Conservation (phyloP, 129 eudicot species). For the Daucus carota region DNA sequence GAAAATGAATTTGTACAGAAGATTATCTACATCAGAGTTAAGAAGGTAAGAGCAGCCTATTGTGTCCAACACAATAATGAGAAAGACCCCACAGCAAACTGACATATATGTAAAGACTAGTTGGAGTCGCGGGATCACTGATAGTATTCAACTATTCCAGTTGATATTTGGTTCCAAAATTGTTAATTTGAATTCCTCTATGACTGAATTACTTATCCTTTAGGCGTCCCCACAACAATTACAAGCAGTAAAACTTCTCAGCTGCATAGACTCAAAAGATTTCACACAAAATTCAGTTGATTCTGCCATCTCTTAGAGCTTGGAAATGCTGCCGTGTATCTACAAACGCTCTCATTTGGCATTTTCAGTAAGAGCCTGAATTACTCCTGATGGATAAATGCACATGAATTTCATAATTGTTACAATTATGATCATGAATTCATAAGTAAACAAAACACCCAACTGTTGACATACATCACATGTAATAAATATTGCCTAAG, state of each 20-base stretch:
- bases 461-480: neutral
- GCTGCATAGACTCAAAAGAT: constrained; percentile 9
- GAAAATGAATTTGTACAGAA: constrained; percentile 21
- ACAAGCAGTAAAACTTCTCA: constrained; percentile 21
- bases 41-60: constrained; percentile 17
- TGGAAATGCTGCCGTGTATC: constrained; percentile 20
- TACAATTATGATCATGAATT: neutral
- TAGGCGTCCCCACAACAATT: constrained; percentile 5
- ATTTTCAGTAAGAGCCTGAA: constrained; percentile 28
- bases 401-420: neutral
- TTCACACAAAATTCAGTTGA: constrained; percentile 21
- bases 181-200: constrained; percentile 2
- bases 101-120: constrained; percentile 12
- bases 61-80: constrained; percentile 12
- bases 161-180: neutral
- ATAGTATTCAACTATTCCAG: constrained; percentile 10
- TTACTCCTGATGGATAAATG: neutral
- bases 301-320: constrained; percentile 24
- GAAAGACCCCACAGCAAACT: constrained; percentile 16
- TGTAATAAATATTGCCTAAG: neutral
- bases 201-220: neutral
- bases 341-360: constrained; percentile 8
- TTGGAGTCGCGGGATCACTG: constrained; percentile 11
- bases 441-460: neutral
- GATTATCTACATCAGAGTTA: constrained; percentile 29